Evolutionary conservation across 352 stramenopile species (phyloP), one percentile per base, ranked within the genome.

Genomic region (Pythium dissotocum): DNA sequence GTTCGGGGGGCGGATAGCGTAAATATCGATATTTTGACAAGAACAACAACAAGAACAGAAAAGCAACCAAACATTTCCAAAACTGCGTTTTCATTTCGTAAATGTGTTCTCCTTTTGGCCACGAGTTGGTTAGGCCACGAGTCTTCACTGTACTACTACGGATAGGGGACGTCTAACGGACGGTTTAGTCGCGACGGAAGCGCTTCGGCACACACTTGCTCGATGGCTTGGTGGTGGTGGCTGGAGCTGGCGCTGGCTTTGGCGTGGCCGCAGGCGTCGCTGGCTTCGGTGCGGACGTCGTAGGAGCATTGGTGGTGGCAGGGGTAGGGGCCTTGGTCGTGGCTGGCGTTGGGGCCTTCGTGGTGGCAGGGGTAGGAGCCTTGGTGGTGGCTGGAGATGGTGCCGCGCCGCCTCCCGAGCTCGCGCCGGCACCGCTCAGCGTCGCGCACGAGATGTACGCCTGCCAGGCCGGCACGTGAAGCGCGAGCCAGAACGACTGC

Each of bases 381-480:
- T 13, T 49, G 9, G 40, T 40, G 36, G 33, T 35, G 33, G 53
- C 38, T 30, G 49, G 28, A 13, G 40, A 21, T 5, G 40, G 26
- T 33, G 48, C 24, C 21, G 48, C 51, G n/a, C 61, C 24, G 13
- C 21, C 53, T 4, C 8, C 18, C 40, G 40, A 13, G 30, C 58
- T 36, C 26, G 56, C 46, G 36, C 58, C 40, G 21, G 35, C 55
- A 13, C 67, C 59, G 46, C 44, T 58, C 8, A 76, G 24, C 7
- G 48, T 58, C 7, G 63, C 67, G 33, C 67, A 75, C 52, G 67
- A 72, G 48, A 67, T 69, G 65, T 78, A 75, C 21, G 72, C 64
- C 52, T 82, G 79, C 77, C 77, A 79, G 42, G 60, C 68, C 16
- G 72, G 59, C 46, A 66, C 58, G 59, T 83, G 77, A 3, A 84